Evolutionary conservation across 768 basidiomycete genomes (phyloP).

Genomic region (Tylopilus intermedius): DNA sequence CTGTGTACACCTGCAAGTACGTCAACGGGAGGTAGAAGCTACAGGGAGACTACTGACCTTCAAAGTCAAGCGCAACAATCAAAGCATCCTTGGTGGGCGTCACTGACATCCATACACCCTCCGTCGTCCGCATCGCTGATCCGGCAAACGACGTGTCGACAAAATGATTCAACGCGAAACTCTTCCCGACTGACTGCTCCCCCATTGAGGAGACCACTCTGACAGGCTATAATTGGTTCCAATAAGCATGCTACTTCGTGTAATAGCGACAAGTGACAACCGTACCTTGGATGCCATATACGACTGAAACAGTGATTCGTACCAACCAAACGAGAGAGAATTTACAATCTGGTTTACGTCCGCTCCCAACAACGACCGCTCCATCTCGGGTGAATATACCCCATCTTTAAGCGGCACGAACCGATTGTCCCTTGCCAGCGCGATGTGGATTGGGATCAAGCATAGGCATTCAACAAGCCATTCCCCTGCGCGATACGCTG

Average conservation of each 20-base stretch:
- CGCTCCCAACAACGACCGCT: slow-evolving; percentile 52
- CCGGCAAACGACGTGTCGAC: slow-evolving; percentile 63
- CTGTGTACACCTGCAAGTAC: slow-evolving; percentile 47
- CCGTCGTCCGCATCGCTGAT: slow-evolving; percentile 62
- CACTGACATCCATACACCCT: slow-evolving; percentile 66
- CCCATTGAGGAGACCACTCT: slow-evolving; percentile 67
- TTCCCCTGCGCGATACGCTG: slow-evolving; percentile 47
- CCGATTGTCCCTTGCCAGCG: slow-evolving; percentile 53
- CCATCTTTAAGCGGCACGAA: slow-evolving; percentile 61
- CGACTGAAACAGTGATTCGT: slow-evolving; percentile 58
- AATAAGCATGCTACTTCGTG: not conserved
- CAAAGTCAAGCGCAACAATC: slow-evolving; percentile 60
- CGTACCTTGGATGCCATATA: slow-evolving; percentile 54
- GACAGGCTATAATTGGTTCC: slow-evolving; percentile 39
- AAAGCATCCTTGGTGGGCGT: slow-evolving; percentile 52
- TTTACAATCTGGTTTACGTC: slow-evolving; percentile 56
- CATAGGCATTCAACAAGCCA: slow-evolving; percentile 61
- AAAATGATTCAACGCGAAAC: slow-evolving; percentile 54
- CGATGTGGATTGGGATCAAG: slow-evolving; percentile 61
- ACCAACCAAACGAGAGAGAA: slow-evolving; percentile 56
- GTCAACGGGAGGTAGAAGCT: not conserved
- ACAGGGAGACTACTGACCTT: slow-evolving; percentile 36
- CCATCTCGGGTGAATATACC: slow-evolving; percentile 44
- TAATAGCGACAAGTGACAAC: fast-evolving
- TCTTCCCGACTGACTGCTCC: slow-evolving; percentile 63